These are phyloP conservation scores for Fusarium chaquense DNA, from an alignment of 2,329 filamentous ascomycete species.

Conservation along the genomic window DNA sequence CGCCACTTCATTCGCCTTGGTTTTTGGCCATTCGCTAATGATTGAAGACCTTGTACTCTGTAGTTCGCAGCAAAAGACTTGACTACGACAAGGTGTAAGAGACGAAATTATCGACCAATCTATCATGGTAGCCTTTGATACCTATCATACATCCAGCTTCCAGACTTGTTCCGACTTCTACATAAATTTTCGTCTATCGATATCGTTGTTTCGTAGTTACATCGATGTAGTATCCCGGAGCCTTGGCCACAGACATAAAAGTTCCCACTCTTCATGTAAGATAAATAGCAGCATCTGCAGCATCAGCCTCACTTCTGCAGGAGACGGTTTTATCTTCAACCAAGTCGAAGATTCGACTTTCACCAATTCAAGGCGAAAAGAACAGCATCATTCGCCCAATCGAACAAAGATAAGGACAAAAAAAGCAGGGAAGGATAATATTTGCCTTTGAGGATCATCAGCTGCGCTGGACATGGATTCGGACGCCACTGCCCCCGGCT, in stretches of 20 bases:
- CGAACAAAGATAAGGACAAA: neutral
- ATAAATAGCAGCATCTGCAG: neutral
- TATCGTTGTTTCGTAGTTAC: neutral
- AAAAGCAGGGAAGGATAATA: neutral
- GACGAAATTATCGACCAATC: neutral
- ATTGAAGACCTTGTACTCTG: neutral
- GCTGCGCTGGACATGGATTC: conserved; percentile 5
- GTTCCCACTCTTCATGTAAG: neutral
- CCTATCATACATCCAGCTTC: neutral
- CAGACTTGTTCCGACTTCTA: neutral
- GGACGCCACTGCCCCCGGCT: conserved; percentile 21
- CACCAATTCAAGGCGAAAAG: conserved; percentile 5
- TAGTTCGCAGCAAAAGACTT: neutral
- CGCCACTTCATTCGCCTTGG: conserved; percentile 6
- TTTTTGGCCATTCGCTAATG: neutral
- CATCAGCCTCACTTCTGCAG: conserved; percentile 3
- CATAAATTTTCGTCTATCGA: neutral
- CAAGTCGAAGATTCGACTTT: conserved; percentile 1
- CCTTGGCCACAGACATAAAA: neutral
- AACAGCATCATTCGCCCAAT: conserved; percentile 1
- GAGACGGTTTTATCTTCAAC: neutral
- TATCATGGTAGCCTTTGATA: neutral
- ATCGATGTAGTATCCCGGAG: conserved; percentile 16
- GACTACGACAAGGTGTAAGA: neutral
- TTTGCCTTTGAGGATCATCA: conserved; percentile 2